phyloP scores from a whole-genome alignment of 2,329 filamentous ascomycete genomes.

The Periconia sp. region DNA sequence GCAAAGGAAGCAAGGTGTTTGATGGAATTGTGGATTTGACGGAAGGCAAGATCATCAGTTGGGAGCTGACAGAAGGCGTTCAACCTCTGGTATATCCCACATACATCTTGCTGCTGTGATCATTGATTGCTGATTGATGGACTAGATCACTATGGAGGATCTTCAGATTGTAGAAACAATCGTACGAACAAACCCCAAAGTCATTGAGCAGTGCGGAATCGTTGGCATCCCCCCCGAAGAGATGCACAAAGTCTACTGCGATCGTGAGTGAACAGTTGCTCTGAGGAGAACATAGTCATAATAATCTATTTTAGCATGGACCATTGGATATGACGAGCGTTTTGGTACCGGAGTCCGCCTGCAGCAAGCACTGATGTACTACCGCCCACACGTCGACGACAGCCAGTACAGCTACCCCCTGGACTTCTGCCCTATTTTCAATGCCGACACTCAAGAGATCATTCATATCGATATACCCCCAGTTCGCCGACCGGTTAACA shows the following conservation, averaged over 20 bases:
- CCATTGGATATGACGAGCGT: slow-evolving; percentile 91
- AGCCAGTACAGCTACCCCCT: slow-evolving; percentile 90
- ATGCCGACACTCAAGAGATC: slow-evolving; percentile 77
- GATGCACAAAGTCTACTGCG: slow-evolving; percentile 96
- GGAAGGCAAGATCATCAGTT: slow-evolving; percentile 70
- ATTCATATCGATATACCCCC: slow-evolving; percentile 84
- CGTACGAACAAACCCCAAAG: slow-evolving; percentile 77
- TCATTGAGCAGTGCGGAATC: slow-evolving; percentile 88
- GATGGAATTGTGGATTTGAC: slow-evolving; percentile 81
- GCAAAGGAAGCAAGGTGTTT: slow-evolving; percentile 76
- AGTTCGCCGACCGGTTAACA: slow-evolving; percentile 76
- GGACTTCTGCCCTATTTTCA: slow-evolving; percentile 93
- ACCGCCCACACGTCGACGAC: slow-evolving; percentile 82
- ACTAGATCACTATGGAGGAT: slow-evolving; percentile 87
- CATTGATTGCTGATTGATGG: slow-evolving; percentile 8
- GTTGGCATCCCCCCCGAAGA: slow-evolving; percentile 80
- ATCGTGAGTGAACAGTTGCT: slow-evolving; percentile 64
- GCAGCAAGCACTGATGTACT: slow-evolving; percentile 96
- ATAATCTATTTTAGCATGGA: slow-evolving; percentile 71
- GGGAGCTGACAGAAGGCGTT: slow-evolving; percentile 76
- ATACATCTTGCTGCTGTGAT: no score
- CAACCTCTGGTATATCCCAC: slow-evolving; percentile 82
- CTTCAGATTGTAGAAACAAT: slow-evolving; percentile 79
- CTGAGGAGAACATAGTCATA: neutral
- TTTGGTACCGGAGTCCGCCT: slow-evolving; percentile 79